These are phyloP conservation scores for Geum urbanum DNA, from an alignment of 306 rosid genomes.

Conservation along the genomic window DNA sequence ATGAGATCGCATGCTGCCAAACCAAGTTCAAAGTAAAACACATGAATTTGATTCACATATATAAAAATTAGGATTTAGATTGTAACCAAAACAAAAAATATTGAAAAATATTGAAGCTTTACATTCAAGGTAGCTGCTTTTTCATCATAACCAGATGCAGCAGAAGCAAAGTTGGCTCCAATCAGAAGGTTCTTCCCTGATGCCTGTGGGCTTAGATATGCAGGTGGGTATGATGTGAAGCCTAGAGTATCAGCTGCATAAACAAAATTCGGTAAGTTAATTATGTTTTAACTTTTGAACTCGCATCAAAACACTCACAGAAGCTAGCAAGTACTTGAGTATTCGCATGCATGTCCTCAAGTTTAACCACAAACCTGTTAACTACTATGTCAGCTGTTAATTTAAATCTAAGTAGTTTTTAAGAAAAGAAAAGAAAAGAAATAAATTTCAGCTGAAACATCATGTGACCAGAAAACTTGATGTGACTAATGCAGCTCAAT, in stretches of 20 bases:
- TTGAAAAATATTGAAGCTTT: constrained; percentile 11
- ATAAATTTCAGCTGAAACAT: neutral
- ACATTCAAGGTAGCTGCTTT: constrained; percentile 67
- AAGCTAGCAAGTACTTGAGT: neutral
- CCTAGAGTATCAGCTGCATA: constrained; percentile 77
- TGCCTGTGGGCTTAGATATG: constrained; percentile 94
- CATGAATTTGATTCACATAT: neutral
- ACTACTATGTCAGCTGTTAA: neutral
- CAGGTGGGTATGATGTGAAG: constrained; percentile 60
- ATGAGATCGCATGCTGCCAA: constrained; percentile 83
- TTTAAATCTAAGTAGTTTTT: neutral
- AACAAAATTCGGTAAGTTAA: neutral
- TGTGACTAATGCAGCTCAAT: neutral
- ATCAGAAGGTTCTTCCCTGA: constrained; percentile 85
- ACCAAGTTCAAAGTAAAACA: neutral
- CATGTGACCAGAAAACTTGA: neutral
- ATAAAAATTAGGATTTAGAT: neutral
- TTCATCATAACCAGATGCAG: constrained; percentile 95
- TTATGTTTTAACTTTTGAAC: neutral
- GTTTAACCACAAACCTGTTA: neutral
- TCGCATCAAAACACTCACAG: neutral
- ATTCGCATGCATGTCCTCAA: neutral
- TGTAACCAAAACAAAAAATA: neutral
- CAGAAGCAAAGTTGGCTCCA: constrained; percentile 97
- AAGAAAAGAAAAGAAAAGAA: too few relatives aligned